Percentiles rank a stretch among this genome's conserved stretches.
phyloP scores from a whole-genome alignment of 2,329 filamentous ascomycete species.

The Metarhizium guizhouense region DNA sequence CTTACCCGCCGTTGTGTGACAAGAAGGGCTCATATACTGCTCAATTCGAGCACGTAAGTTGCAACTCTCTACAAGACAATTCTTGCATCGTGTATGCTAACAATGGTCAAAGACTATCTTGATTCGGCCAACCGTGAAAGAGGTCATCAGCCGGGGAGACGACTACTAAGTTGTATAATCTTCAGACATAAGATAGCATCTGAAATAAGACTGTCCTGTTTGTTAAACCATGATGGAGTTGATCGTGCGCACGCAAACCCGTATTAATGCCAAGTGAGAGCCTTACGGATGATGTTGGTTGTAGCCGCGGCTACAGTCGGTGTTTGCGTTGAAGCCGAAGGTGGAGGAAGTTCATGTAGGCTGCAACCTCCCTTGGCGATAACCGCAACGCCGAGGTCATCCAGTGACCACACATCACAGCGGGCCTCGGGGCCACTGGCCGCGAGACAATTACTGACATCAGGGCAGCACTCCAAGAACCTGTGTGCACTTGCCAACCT shows the following conservation, averaged over 20 bases:
- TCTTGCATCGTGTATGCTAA: conserved; percentile 4
- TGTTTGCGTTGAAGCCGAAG: not conserved
- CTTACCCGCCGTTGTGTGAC: conserved; percentile 82
- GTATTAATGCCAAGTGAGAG: not conserved
- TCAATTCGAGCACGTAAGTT: conserved; percentile 85
- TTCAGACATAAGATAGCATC: conserved; percentile 13
- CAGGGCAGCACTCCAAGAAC: too few relatives aligned
- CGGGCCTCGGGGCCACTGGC: too few relatives aligned
- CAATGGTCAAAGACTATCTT: conserved; percentile 53
- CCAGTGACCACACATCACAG: too few relatives aligned
- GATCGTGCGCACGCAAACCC: not conserved
- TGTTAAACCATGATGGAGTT: conserved; percentile 1
- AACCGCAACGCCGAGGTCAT: not conserved
- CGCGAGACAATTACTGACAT: too few relatives aligned
- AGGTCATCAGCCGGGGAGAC: conserved; percentile 77
- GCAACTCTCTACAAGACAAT: not conserved
- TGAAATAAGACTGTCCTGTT: conserved; percentile 20
- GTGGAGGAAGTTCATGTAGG: not conserved
- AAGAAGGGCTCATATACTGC: conserved; percentile 92
- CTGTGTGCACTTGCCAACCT: too few relatives aligned
- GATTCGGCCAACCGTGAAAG: conserved; percentile 72
- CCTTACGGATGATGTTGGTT: not conserved
- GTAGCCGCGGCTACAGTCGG: not conserved
- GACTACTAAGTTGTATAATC: conserved; percentile 50
- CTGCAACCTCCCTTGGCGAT: too few relatives aligned